phyloP scores from a whole-genome alignment of 495 filamentous ascomycete species.

The Trichoderma reesei region DNA sequence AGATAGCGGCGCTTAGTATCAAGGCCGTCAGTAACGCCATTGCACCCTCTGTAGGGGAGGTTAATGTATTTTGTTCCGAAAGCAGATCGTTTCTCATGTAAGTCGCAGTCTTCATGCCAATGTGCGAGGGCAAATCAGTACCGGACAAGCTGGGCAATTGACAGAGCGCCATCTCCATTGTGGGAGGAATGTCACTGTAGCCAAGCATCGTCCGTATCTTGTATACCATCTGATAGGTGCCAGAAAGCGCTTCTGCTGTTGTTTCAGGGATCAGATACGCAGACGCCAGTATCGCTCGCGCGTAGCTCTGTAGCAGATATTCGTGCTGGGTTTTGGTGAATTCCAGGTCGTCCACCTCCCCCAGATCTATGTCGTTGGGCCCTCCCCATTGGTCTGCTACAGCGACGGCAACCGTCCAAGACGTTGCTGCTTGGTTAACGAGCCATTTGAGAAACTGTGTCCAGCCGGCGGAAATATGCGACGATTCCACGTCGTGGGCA shows the following conservation, averaged over 20 bases:
- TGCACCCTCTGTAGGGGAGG: slow-evolving; percentile 50
- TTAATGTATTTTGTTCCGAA: slow-evolving; percentile 53
- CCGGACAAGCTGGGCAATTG: slow-evolving; percentile 18
- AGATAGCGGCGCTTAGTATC: slow-evolving; percentile 55
- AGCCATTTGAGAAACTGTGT: slow-evolving; percentile 74
- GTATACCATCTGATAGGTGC: slow-evolving; percentile 50
- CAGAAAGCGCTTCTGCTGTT: slow-evolving; percentile 48
- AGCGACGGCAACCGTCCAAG: slow-evolving; percentile 46
- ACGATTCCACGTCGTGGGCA: slow-evolving; percentile 13
- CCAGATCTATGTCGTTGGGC: slow-evolving; percentile 68
- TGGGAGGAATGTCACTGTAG: slow-evolving; percentile 41
- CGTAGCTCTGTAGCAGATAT: slow-evolving; percentile 53
- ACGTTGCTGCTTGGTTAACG: slow-evolving; percentile 43
- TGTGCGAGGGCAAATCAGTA: slow-evolving; percentile 18
- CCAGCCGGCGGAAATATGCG: slow-evolving; percentile 49
- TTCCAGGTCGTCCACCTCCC: slow-evolving; percentile 50
- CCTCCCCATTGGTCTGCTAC: slow-evolving; percentile 72
- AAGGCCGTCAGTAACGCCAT: slow-evolving; percentile 56
- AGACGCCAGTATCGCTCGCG: slow-evolving; percentile 60
- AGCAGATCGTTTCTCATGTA: slow-evolving; percentile 49
- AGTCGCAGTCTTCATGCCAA: slow-evolving; percentile 23
- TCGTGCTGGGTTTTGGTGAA: slow-evolving; percentile 42
- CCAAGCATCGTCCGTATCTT: slow-evolving; percentile 52
- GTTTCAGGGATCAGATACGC: slow-evolving; percentile 59
- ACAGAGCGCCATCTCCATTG: slow-evolving; percentile 31